Evolutionary conservation across 179 eudicot species (phyloP).

Genomic region (Spergularia azorica): DNA sequence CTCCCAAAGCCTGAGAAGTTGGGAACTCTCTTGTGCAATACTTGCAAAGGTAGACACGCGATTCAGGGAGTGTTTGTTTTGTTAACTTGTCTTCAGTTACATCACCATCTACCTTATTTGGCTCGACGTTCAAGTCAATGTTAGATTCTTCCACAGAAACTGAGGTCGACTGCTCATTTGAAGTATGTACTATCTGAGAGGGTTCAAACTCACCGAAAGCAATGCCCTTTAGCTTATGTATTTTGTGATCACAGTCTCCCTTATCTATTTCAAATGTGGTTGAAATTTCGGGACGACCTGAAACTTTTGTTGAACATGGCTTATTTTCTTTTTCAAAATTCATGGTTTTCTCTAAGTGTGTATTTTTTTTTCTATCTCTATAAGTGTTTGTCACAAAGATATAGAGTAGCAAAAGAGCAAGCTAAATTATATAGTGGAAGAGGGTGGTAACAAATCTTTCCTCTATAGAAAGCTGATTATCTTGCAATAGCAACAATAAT

Average conservation of each 20-base stretch:
- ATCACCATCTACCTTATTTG: no score
- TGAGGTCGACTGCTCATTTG: no score
- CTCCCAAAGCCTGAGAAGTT: no score
- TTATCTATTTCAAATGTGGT: slow-evolving; percentile 12
- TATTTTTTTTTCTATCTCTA: not conserved
- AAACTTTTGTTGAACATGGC: slow-evolving; percentile 22
- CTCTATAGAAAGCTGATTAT: slow-evolving; percentile 14
- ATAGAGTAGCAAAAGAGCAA: not conserved
- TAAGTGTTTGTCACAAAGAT: not conserved
- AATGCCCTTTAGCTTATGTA: slow-evolving; percentile 16
- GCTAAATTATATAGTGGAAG: not conserved
- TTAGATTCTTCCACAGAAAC: no score
- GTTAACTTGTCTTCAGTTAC: not conserved
- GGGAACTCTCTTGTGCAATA: no score
- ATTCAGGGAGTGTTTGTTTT: no score
- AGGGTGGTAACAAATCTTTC: slow-evolving; percentile 1
- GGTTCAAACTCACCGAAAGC: slow-evolving; percentile 6
- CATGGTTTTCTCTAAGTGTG: slow-evolving; percentile 12
- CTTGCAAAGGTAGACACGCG: no score
- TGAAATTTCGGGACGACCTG: slow-evolving; percentile 19
- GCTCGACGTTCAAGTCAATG: no score
- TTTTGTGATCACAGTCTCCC: not conserved
- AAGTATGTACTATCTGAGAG: not conserved
- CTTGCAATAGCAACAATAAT: not conserved
- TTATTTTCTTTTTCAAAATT: not conserved